Conservation (phyloP, 2,329 filamentous ascomycete genomes). For the Lachnellula suecica region DNA sequence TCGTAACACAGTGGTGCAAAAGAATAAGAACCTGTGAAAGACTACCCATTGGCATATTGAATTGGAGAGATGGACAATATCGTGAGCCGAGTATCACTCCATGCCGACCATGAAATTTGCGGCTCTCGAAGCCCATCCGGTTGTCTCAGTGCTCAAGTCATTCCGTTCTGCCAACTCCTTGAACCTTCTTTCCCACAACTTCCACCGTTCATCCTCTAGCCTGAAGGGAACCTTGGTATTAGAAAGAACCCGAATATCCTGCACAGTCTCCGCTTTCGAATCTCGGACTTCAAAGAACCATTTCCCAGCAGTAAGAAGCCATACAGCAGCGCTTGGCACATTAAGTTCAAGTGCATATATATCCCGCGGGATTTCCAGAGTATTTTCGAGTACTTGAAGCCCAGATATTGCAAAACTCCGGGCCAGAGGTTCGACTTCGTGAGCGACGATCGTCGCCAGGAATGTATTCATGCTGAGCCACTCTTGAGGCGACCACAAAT, state of each 20-base stretch:
- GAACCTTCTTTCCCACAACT: neutral
- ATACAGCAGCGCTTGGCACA: conserved; percentile 1
- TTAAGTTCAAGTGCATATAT: neutral
- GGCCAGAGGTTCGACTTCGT: neutral
- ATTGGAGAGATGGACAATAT: no score
- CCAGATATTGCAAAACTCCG: neutral
- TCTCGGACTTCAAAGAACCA: neutral
- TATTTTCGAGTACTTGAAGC: neutral
- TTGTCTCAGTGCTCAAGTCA: neutral
- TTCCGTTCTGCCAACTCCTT: neutral
- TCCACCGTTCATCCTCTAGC: neutral
- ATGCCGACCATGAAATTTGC: neutral
- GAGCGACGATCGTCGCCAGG: neutral
- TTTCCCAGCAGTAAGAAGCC: neutral
- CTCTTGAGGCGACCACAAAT: conserved; percentile 1
- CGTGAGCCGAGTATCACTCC: neutral
- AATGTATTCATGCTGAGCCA: conserved; percentile 1
- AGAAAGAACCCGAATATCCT: neutral
- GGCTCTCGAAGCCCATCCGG: neutral
- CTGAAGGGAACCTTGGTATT: neutral
- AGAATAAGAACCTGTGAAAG: no score
- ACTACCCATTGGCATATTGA: no score
- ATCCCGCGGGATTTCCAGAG: neutral
- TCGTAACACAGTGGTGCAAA: no score
- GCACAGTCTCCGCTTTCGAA: neutral